Evolutionary conservation across 2,329 filamentous ascomycete species (phyloP), one percentile per base, ranked within the genome.

Genomic region (Cladosporium velox): DNA sequence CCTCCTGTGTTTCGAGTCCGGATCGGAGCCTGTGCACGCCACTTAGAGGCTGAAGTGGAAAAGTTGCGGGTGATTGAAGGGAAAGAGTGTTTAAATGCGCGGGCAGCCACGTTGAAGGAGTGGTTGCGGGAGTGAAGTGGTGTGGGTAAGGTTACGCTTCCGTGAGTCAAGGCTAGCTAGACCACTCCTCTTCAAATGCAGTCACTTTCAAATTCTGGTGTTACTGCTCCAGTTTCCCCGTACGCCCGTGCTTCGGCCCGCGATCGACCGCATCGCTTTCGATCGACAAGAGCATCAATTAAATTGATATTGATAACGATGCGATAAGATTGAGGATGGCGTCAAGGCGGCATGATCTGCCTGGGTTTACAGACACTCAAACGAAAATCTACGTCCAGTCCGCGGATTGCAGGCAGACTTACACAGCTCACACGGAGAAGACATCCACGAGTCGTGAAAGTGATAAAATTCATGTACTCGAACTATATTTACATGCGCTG

Each of bases 1-100:
- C 77, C 76, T 70, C 74, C 78, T 47, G 67, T 70, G 74, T 78
- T 78, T 70, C 74, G 78, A 24, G 71, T 73, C 41, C 72, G 68
- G 58, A 72, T 64, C 4, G 70, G 65, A 21, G 72, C 63, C 49
- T 75, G 69, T 59, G 69, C 73, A 68, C 71, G 74, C 38, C 65
- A 65, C 14, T 66, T 61, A 30, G 54, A 15, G 34, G 57, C 35
- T 26, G 70, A 66, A 32, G 71, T 65, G 10, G 65, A 59, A 47
- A 71, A 72, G 3, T 62, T 41, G 59, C 67, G 68, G 59, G 35
- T 30, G 15, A 28, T 10, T 49, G 41, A 60, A 64, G 44, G 32
- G 41, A 57, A 62, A 62, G 58, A 65, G 38, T 30, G 52, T 65
- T 21, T 59, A 30, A 65, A 52, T 11, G 30, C 47, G 44, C 55